These are phyloP conservation scores for Dictyostelium firmibasis DNA, from an alignment of 78 protist genomes.

Conservation along the genomic window DNA sequence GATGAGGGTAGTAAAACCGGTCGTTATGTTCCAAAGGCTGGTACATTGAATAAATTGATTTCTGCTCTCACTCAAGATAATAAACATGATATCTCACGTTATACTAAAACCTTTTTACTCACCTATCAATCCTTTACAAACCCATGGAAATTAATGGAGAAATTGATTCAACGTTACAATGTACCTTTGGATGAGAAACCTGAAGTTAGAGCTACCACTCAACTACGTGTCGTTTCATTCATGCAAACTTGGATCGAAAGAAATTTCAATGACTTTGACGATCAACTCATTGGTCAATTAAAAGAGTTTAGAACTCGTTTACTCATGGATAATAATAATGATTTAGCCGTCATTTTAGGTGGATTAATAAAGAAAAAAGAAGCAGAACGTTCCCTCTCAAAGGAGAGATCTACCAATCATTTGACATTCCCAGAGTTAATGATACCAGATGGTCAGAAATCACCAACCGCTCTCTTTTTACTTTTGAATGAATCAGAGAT, in stretches of 20 bases:
- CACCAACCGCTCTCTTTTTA: slow-evolving; percentile 43
- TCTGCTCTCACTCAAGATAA: slow-evolving; percentile 58
- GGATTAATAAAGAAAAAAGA: slow-evolving; percentile 4
- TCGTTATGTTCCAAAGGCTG: slow-evolving; percentile 73
- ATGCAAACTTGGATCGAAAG: slow-evolving; percentile 81
- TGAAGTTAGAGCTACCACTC: slow-evolving; percentile 10
- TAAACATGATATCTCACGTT: slow-evolving; percentile 54
- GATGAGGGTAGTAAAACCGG: slow-evolving; percentile 77
- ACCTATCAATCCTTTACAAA: slow-evolving; percentile 82
- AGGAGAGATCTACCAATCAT: neutral
- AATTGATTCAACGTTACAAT: slow-evolving; percentile 75
- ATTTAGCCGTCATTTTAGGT: neutral
- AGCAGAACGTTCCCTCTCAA: neutral
- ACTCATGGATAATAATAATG: slow-evolving; percentile 57
- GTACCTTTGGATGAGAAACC: slow-evolving; percentile 47
- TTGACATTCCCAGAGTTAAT: slow-evolving; percentile 57
- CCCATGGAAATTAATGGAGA: slow-evolving; percentile 65
- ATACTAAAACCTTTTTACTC: slow-evolving; percentile 63
- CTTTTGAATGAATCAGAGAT: slow-evolving; percentile 73
- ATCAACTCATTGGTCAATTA: neutral
- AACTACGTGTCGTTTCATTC: slow-evolving; percentile 73
- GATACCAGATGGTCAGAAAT: slow-evolving; percentile 69
- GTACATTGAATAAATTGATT: slow-evolving; percentile 71
- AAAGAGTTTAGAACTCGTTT: slow-evolving; percentile 20
- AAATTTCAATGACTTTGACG: slow-evolving; percentile 69